phyloP scores from a whole-genome alignment of 306 rosid genomes.

The Macrotyloma uniflorum region DNA sequence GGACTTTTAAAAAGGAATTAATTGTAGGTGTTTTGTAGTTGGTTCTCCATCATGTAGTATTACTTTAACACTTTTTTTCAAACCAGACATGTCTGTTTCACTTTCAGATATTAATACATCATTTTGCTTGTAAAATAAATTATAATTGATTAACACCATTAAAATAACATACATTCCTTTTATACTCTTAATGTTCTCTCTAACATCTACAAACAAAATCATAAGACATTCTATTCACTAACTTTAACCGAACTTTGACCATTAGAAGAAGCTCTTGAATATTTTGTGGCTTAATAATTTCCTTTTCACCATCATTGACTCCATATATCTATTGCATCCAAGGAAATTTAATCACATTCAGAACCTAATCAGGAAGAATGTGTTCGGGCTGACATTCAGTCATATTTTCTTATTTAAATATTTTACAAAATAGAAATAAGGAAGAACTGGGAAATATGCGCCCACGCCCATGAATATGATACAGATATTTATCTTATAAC shows the following conservation, averaged over 20 bases:
- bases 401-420: neutral
- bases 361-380: neutral
- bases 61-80: too few relatives aligned
- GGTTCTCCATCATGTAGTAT: too few relatives aligned
- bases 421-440: neutral
- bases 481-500: neutral
- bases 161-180: too few relatives aligned
- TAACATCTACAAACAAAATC: too few relatives aligned
- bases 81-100: too few relatives aligned
- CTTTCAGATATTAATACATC: too few relatives aligned
- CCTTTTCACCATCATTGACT: neutral
- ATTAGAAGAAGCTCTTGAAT: neutral
- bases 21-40: too few relatives aligned
- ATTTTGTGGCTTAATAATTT: neutral
- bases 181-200: too few relatives aligned
- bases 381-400: neutral
- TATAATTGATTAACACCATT: too few relatives aligned
- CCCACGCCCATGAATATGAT: neutral
- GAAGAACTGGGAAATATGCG: neutral
- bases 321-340: neutral
- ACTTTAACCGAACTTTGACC: neutral
- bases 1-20: too few relatives aligned
- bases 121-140: too few relatives aligned
- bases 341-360: neutral
- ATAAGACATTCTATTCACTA: too few relatives aligned